These are phyloP conservation scores for Acanthochlamys bracteata DNA, from an alignment of 106 monocot species.

Conservation along the genomic window DNA sequence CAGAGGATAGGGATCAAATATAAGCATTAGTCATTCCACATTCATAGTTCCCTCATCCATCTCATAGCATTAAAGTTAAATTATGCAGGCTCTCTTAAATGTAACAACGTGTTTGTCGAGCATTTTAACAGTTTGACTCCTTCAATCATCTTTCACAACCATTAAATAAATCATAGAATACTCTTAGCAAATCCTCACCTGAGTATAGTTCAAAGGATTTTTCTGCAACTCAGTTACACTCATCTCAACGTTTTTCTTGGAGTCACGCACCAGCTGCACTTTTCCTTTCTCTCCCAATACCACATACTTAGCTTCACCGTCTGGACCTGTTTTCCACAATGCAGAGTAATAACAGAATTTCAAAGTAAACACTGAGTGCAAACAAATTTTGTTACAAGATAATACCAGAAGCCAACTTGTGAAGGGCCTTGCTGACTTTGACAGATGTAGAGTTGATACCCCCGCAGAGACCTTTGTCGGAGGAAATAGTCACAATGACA, in stretches of 20 bases:
- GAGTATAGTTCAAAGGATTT: conserved; percentile 89
- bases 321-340: conserved; percentile 41
- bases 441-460: conserved; percentile 96
- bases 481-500: conserved; percentile 67
- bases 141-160: too few relatives aligned
- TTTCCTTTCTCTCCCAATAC: conserved; percentile 92
- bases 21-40: too few relatives aligned
- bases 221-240: conserved; percentile 66
- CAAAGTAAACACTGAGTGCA: neutral
- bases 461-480: conserved; percentile 99
- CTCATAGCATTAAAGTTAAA: too few relatives aligned
- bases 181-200: conserved; percentile 22
- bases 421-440: conserved; percentile 83
- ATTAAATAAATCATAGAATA: too few relatives aligned
- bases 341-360: neutral
- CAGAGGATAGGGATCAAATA: too few relatives aligned
- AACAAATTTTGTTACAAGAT: neutral
- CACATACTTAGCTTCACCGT: conserved; percentile 81
- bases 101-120: too few relatives aligned
- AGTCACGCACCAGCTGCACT: conserved; percentile 81
- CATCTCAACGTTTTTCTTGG: conserved; percentile 55
- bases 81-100: too few relatives aligned
- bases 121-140: too few relatives aligned
- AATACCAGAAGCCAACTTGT: conserved; percentile 73
- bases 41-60: too few relatives aligned